Percentiles rank a stretch among this genome's conserved stretches.
These are phyloP conservation scores for Diplodia scrobiculata DNA, from an alignment of 2,329 filamentous ascomycete genomes.

Conservation along the genomic window DNA sequence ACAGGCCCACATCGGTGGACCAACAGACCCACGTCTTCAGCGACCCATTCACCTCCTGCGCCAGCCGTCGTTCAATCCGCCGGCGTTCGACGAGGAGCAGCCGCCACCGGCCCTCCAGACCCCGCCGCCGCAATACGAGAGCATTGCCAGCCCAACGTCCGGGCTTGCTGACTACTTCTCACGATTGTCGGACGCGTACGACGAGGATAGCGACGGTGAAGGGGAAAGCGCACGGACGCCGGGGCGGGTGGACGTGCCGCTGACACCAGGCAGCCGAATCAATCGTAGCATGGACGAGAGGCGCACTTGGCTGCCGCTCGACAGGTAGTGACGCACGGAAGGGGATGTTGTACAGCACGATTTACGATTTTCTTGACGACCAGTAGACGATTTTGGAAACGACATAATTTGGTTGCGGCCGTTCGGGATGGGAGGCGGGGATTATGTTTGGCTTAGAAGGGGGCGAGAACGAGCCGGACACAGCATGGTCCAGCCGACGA, in stretches of 20 bases:
- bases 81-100: slow-evolving; percentile 79
- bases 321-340: slow-evolving; percentile 30
- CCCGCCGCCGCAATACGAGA: slow-evolving; percentile 82
- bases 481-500: background rate
- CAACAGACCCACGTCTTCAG: slow-evolving; percentile 50
- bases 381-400: slow-evolving; percentile 11
- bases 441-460: slow-evolving; percentile 12
- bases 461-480: slow-evolving; percentile 2
- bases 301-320: slow-evolving; percentile 57
- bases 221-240: slow-evolving; percentile 47
- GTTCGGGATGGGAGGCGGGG: slow-evolving; percentile 1
- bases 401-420: slow-evolving; percentile 16
- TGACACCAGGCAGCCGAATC: slow-evolving; percentile 64
- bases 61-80: slow-evolving; percentile 82
- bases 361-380: slow-evolving; percentile 14
- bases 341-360: slow-evolving; percentile 5
- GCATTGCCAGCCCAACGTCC: slow-evolving; percentile 70
- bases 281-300: slow-evolving; percentile 67
- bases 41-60: slow-evolving; percentile 84
- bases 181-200: slow-evolving; percentile 66
- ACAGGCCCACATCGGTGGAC: slow-evolving; percentile 50
- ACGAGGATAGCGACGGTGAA: slow-evolving; percentile 62
- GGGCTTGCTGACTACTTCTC: slow-evolving; percentile 84
- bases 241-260: slow-evolving; percentile 58
- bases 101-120: slow-evolving; percentile 74